Conservation (phyloP, 352 stramenopile species). For the Globisporangium camurandrum region DNA sequence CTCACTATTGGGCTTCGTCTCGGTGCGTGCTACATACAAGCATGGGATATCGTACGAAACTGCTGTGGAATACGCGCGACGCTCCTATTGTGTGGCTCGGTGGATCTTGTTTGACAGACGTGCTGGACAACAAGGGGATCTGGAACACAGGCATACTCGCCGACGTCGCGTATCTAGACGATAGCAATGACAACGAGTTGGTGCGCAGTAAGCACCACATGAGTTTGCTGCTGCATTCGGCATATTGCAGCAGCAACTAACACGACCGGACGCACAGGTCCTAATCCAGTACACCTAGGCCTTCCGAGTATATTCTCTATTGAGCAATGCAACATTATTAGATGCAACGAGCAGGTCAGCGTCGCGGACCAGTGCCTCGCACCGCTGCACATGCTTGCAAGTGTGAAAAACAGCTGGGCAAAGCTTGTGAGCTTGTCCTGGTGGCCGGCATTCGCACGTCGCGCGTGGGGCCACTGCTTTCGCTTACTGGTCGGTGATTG, state of each 20-base stretch:
- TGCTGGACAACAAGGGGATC: slow-evolving; percentile 76
- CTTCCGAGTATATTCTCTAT: no score
- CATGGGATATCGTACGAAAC: no score
- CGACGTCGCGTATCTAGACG: slow-evolving; percentile 57
- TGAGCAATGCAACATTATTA: no score
- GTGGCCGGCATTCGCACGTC: slow-evolving; percentile 70
- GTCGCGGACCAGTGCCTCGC: slow-evolving; percentile 47
- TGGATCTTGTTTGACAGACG: slow-evolving; percentile 59
- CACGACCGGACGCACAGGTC: not conserved
- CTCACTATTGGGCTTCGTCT: slow-evolving; percentile 63
- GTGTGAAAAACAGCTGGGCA: slow-evolving; percentile 82
- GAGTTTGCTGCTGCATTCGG: no score
- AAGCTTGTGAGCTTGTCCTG: slow-evolving; percentile 80
- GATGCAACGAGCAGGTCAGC: slow-evolving; percentile 73
- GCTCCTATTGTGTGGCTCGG: not conserved
- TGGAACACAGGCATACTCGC: slow-evolving; percentile 74
- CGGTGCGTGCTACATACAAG: slow-evolving; percentile 29
- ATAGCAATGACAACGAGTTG: slow-evolving; percentile 45
- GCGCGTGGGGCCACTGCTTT: not conserved
- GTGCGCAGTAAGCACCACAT: slow-evolving; percentile 17
- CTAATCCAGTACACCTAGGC: no score
- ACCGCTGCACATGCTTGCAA: slow-evolving; percentile 73
- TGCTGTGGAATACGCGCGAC: no score
- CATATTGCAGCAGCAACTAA: no score
- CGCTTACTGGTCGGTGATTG: not conserved